Evolutionary conservation across 2,329 filamentous ascomycete genomes (phyloP).

Genomic region (Corniculantispora saksenae): DNA sequence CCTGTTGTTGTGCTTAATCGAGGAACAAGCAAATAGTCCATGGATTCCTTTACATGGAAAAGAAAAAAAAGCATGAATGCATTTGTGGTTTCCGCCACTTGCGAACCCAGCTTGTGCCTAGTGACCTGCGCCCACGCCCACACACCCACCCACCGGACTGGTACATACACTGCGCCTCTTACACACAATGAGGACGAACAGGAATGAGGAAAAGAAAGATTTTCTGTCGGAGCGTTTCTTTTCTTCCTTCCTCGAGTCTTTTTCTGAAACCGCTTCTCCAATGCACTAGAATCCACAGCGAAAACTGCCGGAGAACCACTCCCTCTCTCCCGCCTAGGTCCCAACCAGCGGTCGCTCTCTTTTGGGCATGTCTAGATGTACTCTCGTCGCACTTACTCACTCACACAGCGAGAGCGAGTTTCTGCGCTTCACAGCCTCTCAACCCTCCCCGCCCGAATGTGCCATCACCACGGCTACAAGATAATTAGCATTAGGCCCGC

Average conservation of each 20-base stretch:
- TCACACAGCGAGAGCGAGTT: too few species aligned
- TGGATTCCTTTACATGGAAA: background rate
- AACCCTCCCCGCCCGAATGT: background rate
- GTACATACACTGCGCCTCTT: background rate
- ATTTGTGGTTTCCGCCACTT: background rate
- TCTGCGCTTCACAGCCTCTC: background rate
- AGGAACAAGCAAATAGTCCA: background rate
- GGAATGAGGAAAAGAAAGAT: background rate
- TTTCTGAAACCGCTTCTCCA: background rate
- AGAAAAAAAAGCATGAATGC: background rate
- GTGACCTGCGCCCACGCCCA: background rate
- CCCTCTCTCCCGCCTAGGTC: background rate
- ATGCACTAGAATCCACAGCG: background rate
- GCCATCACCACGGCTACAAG: conserved; percentile 1
- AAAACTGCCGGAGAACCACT: background rate
- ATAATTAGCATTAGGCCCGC: background rate
- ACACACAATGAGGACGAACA: background rate
- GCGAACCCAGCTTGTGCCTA: background rate
- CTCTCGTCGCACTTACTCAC: too few species aligned
- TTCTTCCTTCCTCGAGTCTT: background rate
- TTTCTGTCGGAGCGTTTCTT: background rate
- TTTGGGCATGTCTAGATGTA: too few species aligned
- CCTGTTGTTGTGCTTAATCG: background rate
- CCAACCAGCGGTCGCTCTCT: too few species aligned
- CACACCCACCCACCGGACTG: background rate